These are phyloP conservation scores for Rhodotorula paludigena DNA, from an alignment of 768 basidiomycete species.

Conservation along the genomic window DNA sequence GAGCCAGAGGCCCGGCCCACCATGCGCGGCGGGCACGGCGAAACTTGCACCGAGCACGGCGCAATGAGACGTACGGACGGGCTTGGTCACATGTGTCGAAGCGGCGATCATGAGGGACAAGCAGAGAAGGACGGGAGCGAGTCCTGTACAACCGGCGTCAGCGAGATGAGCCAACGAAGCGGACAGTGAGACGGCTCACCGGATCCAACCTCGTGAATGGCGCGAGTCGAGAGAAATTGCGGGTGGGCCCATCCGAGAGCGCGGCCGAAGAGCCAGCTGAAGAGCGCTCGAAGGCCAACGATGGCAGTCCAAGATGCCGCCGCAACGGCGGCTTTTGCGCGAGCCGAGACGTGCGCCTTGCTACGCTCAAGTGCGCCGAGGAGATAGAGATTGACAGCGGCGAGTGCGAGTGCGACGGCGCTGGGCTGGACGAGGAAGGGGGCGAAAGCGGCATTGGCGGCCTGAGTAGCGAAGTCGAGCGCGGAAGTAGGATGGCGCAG, in stretches of 20 bases:
- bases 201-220: slow-evolving; percentile 26
- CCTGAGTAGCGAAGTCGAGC: background rate
- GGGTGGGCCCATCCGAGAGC: slow-evolving; percentile 29
- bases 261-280: slow-evolving; percentile 16
- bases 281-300: slow-evolving; percentile 4
- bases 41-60: slow-evolving; percentile 5
- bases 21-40: background rate
- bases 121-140: slow-evolving; percentile 18
- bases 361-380: background rate
- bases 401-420: background rate
- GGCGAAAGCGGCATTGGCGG: slow-evolving; percentile 8
- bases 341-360: background rate
- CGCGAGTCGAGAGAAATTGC: slow-evolving; percentile 10
- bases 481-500: background rate
- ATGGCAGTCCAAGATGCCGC: slow-evolving; percentile 6
- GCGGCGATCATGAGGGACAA: background rate
- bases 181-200: background rate
- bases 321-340: background rate
- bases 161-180: background rate
- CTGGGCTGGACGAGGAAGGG: slow-evolving; percentile 11
- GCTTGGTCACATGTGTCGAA: background rate
- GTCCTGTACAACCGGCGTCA: background rate
- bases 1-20: slow-evolving; percentile 16
- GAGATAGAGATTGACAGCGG: background rate
- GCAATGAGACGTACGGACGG: background rate